Percentiles rank a stretch among this genome's conserved stretches.
These are phyloP conservation scores for Eutrema heterophyllum DNA, from an alignment of 345 rosid genomes.

Conservation along the genomic window DNA sequence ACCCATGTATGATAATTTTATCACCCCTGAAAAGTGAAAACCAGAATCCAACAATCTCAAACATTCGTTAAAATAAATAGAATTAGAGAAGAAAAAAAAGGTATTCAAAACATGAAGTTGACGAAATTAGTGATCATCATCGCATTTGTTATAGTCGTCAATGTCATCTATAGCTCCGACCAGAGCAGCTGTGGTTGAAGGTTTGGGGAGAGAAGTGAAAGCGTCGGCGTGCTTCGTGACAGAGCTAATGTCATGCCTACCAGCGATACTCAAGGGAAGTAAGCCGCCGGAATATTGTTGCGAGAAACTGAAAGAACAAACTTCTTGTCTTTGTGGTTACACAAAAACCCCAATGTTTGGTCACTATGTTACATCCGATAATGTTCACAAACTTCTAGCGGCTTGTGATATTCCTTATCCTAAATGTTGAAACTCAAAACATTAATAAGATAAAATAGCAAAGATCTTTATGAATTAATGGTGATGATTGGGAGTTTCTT, in stretches of 20 bases:
- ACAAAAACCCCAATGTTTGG: slow-evolving; percentile 35
- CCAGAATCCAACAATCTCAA: too few relatives aligned
- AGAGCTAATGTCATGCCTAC: slow-evolving; percentile 41
- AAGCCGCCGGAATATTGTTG: slow-evolving; percentile 41
- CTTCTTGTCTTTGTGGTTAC: slow-evolving; percentile 56
- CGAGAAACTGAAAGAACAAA: slow-evolving; percentile 44
- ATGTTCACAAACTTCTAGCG: slow-evolving; percentile 26
- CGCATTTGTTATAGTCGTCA: not conserved
- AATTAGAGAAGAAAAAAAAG: too few relatives aligned
- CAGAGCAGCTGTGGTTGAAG: not conserved
- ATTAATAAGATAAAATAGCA: not conserved
- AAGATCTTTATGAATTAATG: not conserved
- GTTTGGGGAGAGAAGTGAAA: not conserved
- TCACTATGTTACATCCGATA: slow-evolving; percentile 37
- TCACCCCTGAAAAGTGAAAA: too few relatives aligned
- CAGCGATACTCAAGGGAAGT: slow-evolving; percentile 24
- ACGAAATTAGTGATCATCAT: not conserved
- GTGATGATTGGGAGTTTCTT: not conserved
- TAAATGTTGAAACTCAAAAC: slow-evolving; percentile 23
- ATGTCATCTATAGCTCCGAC: not conserved
- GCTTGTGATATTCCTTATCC: slow-evolving; percentile 46
- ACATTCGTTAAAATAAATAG: not conserved
- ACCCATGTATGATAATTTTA: too few relatives aligned
- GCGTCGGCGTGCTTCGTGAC: slow-evolving; percentile 34
- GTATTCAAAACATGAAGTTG: not conserved